phyloP scores from a whole-genome alignment of 768 basidiomycete species.

The Scleroderma citrinum region DNA sequence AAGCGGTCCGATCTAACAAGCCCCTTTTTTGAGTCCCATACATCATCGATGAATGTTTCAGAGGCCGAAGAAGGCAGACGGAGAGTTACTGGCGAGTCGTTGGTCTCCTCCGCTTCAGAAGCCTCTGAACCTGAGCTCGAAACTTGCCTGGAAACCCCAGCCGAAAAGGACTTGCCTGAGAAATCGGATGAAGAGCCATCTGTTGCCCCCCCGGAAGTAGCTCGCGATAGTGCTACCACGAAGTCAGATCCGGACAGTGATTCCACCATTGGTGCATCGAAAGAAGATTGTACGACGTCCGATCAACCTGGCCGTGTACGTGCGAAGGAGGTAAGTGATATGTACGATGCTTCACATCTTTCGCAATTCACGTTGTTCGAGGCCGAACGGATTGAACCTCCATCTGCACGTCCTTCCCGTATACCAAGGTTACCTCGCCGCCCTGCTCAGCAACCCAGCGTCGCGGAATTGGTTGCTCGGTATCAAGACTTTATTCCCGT shows the following conservation, averaged over 20 bases:
- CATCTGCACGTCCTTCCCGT: constrained; percentile 21
- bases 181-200: constrained; percentile 15
- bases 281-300: constrained; percentile 18
- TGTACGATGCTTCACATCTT: constrained; percentile 6
- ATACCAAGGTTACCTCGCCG: constrained; percentile 63
- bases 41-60: constrained; percentile 62
- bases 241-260: constrained; percentile 75
- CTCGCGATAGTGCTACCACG: constrained; percentile 10
- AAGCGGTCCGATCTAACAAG: constrained; percentile 50
- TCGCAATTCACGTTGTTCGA: constrained; percentile 10
- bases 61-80: constrained; percentile 62
- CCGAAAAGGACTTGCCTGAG: constrained; percentile 11
- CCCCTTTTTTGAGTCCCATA: constrained; percentile 46
- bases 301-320: constrained; percentile 14
- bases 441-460: constrained; percentile 49
- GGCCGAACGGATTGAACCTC: constrained; percentile 20
- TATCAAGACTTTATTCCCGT: constrained; percentile 75
- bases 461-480: constrained; percentile 80
- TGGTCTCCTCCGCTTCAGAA: constrained; percentile 67
- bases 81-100: constrained; percentile 48
- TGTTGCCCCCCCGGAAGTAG: constrained; percentile 5
- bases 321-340: constrained; percentile 22
- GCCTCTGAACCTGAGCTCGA: constrained; percentile 58
- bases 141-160: constrained; percentile 16
- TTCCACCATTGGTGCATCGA: constrained; percentile 69